phyloP scores from a whole-genome alignment of 495 filamentous ascomycete species.

The Hypoxylon intermedium region DNA sequence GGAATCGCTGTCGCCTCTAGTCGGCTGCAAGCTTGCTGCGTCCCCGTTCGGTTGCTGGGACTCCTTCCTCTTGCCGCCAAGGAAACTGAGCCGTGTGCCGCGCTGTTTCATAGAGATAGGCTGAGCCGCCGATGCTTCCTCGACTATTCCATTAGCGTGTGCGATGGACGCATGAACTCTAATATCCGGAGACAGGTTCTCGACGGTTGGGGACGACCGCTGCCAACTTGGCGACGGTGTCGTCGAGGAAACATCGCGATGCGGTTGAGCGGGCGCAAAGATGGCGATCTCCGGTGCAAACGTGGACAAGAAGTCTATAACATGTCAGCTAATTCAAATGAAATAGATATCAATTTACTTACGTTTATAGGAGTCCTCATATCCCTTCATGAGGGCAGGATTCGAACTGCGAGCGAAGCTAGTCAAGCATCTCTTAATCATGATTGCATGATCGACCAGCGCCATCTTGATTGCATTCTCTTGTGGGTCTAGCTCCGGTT shows the following conservation, averaged over 20 bases:
- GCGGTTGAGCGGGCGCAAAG: constrained; percentile 54
- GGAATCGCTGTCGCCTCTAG: constrained; percentile 44
- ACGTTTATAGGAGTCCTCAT: constrained; percentile 60
- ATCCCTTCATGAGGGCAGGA: constrained; percentile 48
- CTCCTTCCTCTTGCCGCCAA: constrained; percentile 54
- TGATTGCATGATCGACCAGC: constrained; percentile 85
- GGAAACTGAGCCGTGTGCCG: constrained; percentile 57
- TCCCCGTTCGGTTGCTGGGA: constrained; percentile 32
- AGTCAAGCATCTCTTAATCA: constrained; percentile 81
- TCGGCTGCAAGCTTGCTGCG: constrained; percentile 22
- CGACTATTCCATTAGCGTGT: constrained; percentile 45
- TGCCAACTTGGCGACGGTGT: constrained; percentile 54
- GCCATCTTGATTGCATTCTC: constrained; percentile 85
- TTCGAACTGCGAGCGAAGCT: constrained; percentile 69
- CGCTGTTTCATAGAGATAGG: constrained; percentile 51
- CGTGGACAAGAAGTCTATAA: constrained; percentile 33
- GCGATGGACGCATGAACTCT: constrained; percentile 31
- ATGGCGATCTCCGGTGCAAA: constrained; percentile 68
- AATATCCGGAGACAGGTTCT: constrained; percentile 31
- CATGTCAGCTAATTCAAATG: constrained; percentile 32
- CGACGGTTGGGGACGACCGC: constrained; percentile 43
- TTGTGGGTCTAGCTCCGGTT: constrained; percentile 67
- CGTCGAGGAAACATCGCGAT: constrained; percentile 39
- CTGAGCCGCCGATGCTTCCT: constrained; percentile 49
- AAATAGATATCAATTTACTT: constrained; percentile 50